Conservation (phyloP, 495 filamentous ascomycete species). For the Penicillium daleae region DNA sequence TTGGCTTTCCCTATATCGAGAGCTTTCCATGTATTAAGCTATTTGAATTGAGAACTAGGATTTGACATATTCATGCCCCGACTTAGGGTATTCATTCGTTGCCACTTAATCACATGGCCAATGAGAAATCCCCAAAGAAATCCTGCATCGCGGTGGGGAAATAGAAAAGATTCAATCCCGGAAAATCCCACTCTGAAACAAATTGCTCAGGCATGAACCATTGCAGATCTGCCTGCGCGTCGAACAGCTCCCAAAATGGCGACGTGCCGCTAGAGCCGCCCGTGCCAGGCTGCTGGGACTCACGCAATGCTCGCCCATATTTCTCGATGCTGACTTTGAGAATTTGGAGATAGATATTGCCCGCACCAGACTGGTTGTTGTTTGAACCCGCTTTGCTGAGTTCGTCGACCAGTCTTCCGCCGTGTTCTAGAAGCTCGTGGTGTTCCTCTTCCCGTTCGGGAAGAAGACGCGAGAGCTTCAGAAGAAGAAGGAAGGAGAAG, state of each 20-base stretch:
- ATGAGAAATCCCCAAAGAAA: slow-evolving; percentile 47
- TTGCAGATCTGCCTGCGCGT: slow-evolving; percentile 54
- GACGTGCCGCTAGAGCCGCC: slow-evolving; percentile 25
- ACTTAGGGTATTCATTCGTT: no score
- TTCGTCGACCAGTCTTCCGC: slow-evolving; percentile 46
- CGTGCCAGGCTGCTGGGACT: slow-evolving; percentile 30
- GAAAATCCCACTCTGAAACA: slow-evolving; percentile 59
- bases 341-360: slow-evolving; percentile 50
- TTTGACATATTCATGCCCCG: no score
- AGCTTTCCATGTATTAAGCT: no score
- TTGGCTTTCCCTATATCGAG: no score
- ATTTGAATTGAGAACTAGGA: no score
- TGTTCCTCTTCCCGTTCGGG: slow-evolving; percentile 46
- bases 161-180: slow-evolving; percentile 54
- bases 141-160: slow-evolving; percentile 53
- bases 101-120: slow-evolving; percentile 29
- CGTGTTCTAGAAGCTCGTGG: slow-evolving; percentile 46
- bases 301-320: slow-evolving; percentile 45
- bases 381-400: slow-evolving; percentile 40
- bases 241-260: slow-evolving; percentile 46
- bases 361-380: slow-evolving; percentile 30
- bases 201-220: slow-evolving; percentile 57
- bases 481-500: slow-evolving; percentile 55
- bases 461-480: slow-evolving; percentile 54
- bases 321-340: slow-evolving; percentile 52